These are phyloP conservation scores for Wickerhamiella galacta DNA, from an alignment of 805 yeast species.

Conservation along the genomic window DNA sequence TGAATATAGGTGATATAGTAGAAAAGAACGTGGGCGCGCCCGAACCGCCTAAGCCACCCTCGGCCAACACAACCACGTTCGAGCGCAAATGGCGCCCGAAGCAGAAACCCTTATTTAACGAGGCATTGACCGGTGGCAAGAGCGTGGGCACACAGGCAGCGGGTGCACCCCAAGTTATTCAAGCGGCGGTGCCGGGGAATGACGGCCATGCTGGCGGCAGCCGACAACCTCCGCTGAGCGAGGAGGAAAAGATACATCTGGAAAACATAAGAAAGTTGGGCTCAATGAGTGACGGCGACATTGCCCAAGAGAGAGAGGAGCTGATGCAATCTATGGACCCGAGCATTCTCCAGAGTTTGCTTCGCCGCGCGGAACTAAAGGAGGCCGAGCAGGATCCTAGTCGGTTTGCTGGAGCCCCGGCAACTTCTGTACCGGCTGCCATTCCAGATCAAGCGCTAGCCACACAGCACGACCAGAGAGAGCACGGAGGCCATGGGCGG, in stretches of 20 bases:
- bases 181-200: too few relatives aligned
- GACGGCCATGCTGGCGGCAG: too few relatives aligned
- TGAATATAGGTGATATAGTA: slow-evolving; percentile 13
- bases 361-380: slow-evolving; percentile 31
- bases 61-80: neutral
- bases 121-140: too few relatives aligned
- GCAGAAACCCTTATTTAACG: too few relatives aligned
- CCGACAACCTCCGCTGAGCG: slow-evolving; percentile 34
- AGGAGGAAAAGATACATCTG: slow-evolving; percentile 56
- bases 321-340: slow-evolving; percentile 55
- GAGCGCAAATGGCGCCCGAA: too few relatives aligned
- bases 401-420: too few relatives aligned
- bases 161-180: too few relatives aligned
- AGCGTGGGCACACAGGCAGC: too few relatives aligned
- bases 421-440: too few relatives aligned
- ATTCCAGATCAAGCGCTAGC: too few relatives aligned
- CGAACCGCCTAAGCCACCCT: slow-evolving; percentile 8
- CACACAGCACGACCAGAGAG: too few relatives aligned
- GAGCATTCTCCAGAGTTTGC: slow-evolving; percentile 31
- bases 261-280: slow-evolving; percentile 53
- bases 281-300: slow-evolving; percentile 48
- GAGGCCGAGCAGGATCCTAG: slow-evolving; percentile 18
- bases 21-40: slow-evolving; percentile 10
- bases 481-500: too few relatives aligned
- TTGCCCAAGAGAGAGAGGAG: slow-evolving; percentile 47